phyloP scores from a whole-genome alignment of 1,284 basidiomycete species.

The Puccinia triticina region DNA sequence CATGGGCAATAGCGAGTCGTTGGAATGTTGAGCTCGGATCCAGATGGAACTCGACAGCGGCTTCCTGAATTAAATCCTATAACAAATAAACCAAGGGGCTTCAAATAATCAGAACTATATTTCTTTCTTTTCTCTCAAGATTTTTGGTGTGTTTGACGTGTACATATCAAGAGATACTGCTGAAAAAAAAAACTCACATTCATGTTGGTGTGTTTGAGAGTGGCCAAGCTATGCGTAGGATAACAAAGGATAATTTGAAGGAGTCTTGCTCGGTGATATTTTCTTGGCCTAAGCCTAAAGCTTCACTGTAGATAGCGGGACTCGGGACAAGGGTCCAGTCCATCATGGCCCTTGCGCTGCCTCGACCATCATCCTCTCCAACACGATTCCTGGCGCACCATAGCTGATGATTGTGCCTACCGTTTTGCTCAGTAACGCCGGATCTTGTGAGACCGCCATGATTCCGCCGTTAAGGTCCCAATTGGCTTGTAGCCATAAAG shows the following conservation, averaged over 20 bases:
- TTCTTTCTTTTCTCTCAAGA: not conserved
- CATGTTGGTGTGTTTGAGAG: conserved; percentile 5
- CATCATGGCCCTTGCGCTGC: conserved; percentile 58
- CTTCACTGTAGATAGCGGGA: not conserved
- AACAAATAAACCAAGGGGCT: not conserved
- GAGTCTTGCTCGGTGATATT: not conserved
- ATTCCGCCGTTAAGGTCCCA: conserved; percentile 75
- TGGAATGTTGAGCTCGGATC: conserved; percentile 60
- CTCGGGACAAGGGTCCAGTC: conserved; percentile 2
- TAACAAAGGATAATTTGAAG: conserved; percentile 11
- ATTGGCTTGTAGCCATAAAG: conserved; percentile 68
- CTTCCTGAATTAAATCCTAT: conserved; percentile 24
- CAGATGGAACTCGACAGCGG: conserved; percentile 10
- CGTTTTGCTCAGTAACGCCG: conserved; percentile 69
- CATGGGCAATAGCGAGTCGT: conserved; percentile 64
- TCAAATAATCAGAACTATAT: not conserved
- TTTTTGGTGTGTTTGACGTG: not conserved
- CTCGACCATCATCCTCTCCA: conserved; percentile 78
- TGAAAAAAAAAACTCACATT: not conserved
- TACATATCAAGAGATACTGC: not conserved
- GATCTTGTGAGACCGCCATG: conserved; percentile 85
- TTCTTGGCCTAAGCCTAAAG: not conserved
- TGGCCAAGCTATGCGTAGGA: conserved; percentile 1
- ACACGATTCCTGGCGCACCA: conserved; percentile 70
- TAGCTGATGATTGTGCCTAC: conserved; percentile 93